Conservation (phyloP, 306 rosid species). For the Pterocarpus santalinus region DNA sequence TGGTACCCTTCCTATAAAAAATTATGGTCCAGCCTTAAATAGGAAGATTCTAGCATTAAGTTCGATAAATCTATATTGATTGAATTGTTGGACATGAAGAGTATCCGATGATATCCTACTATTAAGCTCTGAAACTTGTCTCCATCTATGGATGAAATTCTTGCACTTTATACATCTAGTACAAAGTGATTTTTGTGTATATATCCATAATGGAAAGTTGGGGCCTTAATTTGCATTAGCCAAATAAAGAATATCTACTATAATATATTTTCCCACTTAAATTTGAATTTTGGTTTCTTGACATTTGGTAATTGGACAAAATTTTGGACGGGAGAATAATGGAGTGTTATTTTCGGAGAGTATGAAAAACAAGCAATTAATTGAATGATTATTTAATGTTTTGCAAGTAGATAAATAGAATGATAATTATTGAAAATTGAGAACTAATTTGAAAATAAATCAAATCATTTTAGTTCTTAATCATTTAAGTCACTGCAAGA, state of each 20-base stretch:
- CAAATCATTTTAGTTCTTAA: too few species aligned
- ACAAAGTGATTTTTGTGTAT: neutral
- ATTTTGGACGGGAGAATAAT: too few species aligned
- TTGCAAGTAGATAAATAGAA: too few species aligned
- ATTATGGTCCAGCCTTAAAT: neutral
- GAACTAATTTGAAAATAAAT: too few species aligned
- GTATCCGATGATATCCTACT: accelerated
- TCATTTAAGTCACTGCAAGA: too few species aligned
- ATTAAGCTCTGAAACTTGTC: neutral
- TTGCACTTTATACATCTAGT: neutral
- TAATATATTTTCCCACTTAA: too few species aligned
- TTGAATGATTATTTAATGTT: too few species aligned
- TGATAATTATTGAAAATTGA: too few species aligned
- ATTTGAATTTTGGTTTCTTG: too few species aligned
- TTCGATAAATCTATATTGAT: slow-evolving; percentile 13
- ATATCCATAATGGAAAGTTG: slow-evolving; percentile 29
- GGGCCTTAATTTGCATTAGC: neutral
- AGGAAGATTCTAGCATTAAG: accelerated
- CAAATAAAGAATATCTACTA: neutral
- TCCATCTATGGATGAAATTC: neutral
- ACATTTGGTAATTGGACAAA: too few species aligned
- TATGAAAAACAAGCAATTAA: too few species aligned
- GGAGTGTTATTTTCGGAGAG: too few species aligned
- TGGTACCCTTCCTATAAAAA: slow-evolving; percentile 29
- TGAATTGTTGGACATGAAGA: neutral